phyloP scores from a whole-genome alignment of 106 monocot species.

The Acorus gramineus region DNA sequence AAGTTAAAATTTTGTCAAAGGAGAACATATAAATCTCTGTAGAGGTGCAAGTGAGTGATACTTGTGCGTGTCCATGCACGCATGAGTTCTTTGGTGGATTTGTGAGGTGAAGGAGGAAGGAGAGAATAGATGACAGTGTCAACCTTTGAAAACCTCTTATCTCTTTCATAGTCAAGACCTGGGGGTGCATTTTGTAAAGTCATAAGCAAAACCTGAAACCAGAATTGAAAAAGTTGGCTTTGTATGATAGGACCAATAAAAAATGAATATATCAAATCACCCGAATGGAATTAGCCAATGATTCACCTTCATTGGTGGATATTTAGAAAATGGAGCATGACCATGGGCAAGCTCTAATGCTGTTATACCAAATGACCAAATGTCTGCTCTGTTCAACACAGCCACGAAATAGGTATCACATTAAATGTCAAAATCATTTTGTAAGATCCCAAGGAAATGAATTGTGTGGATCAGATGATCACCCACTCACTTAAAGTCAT shows the following conservation, averaged over 20 bases:
- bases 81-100: too few species aligned
- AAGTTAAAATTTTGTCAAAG: neutral
- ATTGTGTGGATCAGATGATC: neutral
- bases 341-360: conserved; percentile 96
- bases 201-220: conserved; percentile 78
- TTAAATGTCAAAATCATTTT: too few species aligned
- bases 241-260: neutral
- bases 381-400: conserved; percentile 64
- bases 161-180: conserved; percentile 85
- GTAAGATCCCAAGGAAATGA: neutral
- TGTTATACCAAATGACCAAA: conserved; percentile 95
- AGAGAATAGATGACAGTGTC: neutral
- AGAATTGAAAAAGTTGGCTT: neutral
- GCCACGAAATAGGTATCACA: too few species aligned
- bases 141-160: conserved; percentile 82
- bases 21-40: too few species aligned
- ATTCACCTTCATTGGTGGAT: conserved; percentile 93
- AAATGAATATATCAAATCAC: neutral
- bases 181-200: conserved; percentile 97
- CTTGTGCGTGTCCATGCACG: too few species aligned
- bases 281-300: neutral
- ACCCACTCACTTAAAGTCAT: conserved; percentile 85
- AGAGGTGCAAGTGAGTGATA: too few species aligned
- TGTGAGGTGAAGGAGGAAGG: too few species aligned
- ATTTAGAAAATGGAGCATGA: conserved; percentile 92